Evolutionary conservation across 495 filamentous ascomycete genomes (phyloP).

Genomic region (Lasiosphaeriaceae sp.): DNA sequence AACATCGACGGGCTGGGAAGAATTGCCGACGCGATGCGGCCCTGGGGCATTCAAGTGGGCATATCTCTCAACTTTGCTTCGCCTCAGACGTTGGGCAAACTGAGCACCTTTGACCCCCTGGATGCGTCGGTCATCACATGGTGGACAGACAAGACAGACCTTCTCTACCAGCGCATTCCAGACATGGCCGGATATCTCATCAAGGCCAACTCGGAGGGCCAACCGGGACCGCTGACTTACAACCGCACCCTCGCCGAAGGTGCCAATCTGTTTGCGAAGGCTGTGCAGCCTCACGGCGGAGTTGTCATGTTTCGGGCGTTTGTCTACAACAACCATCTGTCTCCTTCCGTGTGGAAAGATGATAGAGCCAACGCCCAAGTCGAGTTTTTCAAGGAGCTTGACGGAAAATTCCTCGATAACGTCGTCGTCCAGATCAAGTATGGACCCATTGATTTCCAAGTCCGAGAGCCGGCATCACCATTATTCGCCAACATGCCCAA

Average conservation of each 20-base stretch:
- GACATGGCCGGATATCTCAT: constrained; percentile 68
- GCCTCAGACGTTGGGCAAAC: constrained; percentile 52
- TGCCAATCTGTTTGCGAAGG: constrained; percentile 65
- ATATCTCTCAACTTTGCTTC: constrained; percentile 67
- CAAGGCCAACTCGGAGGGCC: constrained; percentile 72
- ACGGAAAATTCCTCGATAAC: constrained; percentile 65
- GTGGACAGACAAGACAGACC: constrained; percentile 57
- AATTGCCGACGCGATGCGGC: constrained; percentile 61
- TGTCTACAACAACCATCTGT: constrained; percentile 57
- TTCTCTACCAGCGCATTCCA: constrained; percentile 57
- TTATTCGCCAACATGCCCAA: constrained; percentile 60
- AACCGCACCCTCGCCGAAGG: constrained; percentile 66
- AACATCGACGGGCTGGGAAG: constrained; percentile 60
- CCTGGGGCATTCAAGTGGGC: constrained; percentile 63
- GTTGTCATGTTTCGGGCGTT: constrained; percentile 72
- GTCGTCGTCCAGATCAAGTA: constrained; percentile 72
- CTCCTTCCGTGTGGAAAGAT: constrained; percentile 56
- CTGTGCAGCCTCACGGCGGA: constrained; percentile 58
- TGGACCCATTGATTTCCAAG: constrained; percentile 74
- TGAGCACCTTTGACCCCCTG: constrained; percentile 63
- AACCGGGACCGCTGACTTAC: constrained; percentile 66
- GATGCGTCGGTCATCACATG: constrained; percentile 54
- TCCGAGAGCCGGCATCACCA: constrained; percentile 65
- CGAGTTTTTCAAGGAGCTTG: constrained; percentile 61
- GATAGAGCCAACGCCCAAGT: constrained; percentile 69